Percentiles rank a stretch among this genome's conserved stretches.
These are phyloP conservation scores for Asclepias syriaca DNA, from an alignment of 257 asterid species.

Conservation along the genomic window DNA sequence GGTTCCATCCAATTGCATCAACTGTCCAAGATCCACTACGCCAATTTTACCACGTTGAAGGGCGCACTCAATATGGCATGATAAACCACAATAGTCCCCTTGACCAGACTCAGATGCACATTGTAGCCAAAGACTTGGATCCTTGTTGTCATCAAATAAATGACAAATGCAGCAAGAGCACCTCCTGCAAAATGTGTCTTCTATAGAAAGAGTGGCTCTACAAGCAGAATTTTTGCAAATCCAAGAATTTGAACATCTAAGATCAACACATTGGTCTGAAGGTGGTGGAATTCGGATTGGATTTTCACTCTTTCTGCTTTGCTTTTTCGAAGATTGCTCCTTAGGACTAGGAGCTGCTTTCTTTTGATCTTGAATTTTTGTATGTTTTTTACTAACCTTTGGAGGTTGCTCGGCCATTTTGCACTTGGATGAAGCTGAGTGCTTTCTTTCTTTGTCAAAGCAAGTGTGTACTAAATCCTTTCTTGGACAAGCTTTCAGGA, in stretches of 20 bases:
- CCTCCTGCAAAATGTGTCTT: conserved; percentile 80
- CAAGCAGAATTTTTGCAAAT: conserved; percentile 79
- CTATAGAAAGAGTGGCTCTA: conserved; percentile 60
- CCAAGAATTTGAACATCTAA: conserved; percentile 47
- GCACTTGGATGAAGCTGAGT: conserved; percentile 27
- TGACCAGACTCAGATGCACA: conserved; percentile 65
- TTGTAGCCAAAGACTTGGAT: conserved; percentile 90
- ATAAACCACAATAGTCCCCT: conserved; percentile 71
- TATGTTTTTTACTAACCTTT: conserved; percentile 43
- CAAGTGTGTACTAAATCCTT: conserved; percentile 27
- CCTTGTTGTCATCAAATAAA: conserved; percentile 83
- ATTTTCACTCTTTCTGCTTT: conserved; percentile 56
- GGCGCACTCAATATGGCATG: conserved; percentile 90
- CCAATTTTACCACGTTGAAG: conserved; percentile 73
- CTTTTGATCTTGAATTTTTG: conserved; percentile 46
- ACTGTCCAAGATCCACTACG: conserved; percentile 67
- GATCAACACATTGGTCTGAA: conserved; percentile 47
- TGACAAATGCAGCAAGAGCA: conserved; percentile 90
- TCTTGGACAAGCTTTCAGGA: conserved; percentile 28
- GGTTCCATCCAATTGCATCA: conserved; percentile 89
- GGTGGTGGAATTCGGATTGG: conserved; percentile 57
- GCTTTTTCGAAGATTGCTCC: conserved; percentile 60
- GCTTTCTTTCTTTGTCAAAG: conserved; percentile 30
- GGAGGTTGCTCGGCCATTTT: conserved; percentile 59
- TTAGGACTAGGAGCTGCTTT: conserved; percentile 48